Evolutionary conservation across 1,284 basidiomycete genomes (phyloP), one percentile per base, ranked within the genome.

Genomic region (Sanghuangporus sanghuang): DNA sequence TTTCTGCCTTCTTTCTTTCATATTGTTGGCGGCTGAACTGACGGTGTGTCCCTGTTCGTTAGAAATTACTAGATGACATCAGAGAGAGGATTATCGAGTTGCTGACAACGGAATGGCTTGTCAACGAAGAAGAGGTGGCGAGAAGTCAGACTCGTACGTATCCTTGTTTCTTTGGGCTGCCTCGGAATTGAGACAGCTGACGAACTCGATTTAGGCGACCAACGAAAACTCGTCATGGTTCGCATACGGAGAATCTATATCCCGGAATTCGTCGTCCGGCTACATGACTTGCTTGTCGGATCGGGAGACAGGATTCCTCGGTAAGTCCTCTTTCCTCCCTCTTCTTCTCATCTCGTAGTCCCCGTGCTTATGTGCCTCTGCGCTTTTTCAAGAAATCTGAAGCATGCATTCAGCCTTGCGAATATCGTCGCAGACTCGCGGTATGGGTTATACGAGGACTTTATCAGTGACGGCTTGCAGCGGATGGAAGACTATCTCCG

Each of bases 361-460:
- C 14, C 50, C 46, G 55, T 52, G n/a, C 61, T 39, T 46, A 36
- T 12, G 23, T 54, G 49, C 39, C 58, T 49, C 1, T 36, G 27
- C n/a, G 18, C 39, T 57, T n/a, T 46, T 2, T 11, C 44, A 46
- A 95, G 94, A 62, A 93, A 96, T 71, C 80, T 97, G n/a, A 87
- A 89, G 69, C 81, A 84, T 14, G 88, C 90, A 0, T 76, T 98
- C 61, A 78, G 89, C 40, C 80, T 99, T 2, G 86, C 87, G 14
- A 94, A 91, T 69, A 79, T 93, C 39, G 89, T 99, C 1, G 96
- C 95, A 0, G 93, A 96, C 74, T 93, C 93, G 67, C 83, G 92
- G 53, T 91, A 93, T 74, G 86, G 86, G 70, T 76, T 98, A 32
- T 97, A 95, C 72, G 86, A 57, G 40, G 63, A 64, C 48, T 64